Evolutionary conservation across 176 grass and related monocot species (phyloP).

Genomic region (Oryza glumipatula): DNA sequence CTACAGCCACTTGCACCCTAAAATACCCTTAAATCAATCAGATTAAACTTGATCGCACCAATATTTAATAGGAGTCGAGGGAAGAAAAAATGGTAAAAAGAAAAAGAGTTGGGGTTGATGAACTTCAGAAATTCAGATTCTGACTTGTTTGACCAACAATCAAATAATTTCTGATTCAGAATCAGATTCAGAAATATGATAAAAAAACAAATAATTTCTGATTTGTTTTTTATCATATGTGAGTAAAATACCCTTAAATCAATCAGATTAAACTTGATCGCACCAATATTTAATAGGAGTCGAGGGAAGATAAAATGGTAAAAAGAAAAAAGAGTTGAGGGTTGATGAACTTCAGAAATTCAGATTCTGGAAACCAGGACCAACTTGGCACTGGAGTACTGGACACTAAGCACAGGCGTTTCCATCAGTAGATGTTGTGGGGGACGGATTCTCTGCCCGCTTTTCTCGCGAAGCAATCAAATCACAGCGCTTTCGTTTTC

Average conservation of each 20-base stretch:
- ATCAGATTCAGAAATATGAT: no score
- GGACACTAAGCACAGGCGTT: background rate
- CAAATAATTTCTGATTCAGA: no score
- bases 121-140: no score
- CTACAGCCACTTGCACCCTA: background rate
- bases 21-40: background rate
- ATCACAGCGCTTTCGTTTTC: constrained; percentile 9
- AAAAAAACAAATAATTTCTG: no score
- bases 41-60: background rate
- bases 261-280: background rate
- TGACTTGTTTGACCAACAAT: no score
- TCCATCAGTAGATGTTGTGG: constrained; percentile 17
- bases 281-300: background rate
- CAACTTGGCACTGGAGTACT: background rate
- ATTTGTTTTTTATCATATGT: no score
- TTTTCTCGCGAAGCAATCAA: constrained; percentile 52
- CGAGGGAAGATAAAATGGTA: no score
- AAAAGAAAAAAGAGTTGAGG: background rate
- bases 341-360: background rate
- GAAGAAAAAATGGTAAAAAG: no score
- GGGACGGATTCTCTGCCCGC: constrained; percentile 9
- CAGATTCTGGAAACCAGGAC: background rate
- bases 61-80: background rate
- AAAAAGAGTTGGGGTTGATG: no score
- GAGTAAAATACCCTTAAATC: background rate